Evolutionary conservation across 2,329 filamentous ascomycete species (phyloP).

Genomic region (Ascochyta viciae-villosae): DNA sequence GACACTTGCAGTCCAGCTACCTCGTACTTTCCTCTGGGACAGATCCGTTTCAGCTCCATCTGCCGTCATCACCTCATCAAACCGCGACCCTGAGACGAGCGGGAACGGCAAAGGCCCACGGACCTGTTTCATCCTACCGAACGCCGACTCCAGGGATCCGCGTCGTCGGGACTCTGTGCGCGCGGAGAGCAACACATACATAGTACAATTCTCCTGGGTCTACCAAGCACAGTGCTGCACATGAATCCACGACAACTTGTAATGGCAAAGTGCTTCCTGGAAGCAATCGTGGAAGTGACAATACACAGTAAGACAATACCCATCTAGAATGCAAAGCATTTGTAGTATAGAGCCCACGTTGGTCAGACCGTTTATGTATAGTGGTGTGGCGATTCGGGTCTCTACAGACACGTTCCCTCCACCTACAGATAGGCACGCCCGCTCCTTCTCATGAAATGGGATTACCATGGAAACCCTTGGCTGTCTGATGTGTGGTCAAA

Average conservation of each 20-base stretch:
- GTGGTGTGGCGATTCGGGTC: not conserved
- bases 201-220: no score
- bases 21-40: constrained; percentile 8
- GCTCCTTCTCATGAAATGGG: not conserved
- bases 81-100: constrained; percentile 29
- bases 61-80: constrained; percentile 2
- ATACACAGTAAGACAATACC: not conserved
- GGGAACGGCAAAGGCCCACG: constrained; percentile 26
- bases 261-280: no score
- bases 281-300: not conserved
- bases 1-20: not conserved
- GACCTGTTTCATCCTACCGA: constrained; percentile 34
- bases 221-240: not conserved
- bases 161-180: constrained; percentile 19
- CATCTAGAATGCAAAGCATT: not conserved
- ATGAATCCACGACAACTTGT: not conserved
- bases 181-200: constrained; percentile 1
- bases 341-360: not conserved
- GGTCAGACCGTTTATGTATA: not conserved
- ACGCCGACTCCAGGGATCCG: constrained; percentile 20
- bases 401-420: not conserved
- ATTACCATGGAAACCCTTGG: not conserved
- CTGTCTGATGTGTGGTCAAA: no score
- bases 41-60: constrained; percentile 2
- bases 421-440: not conserved